Evolutionary conservation across 345 rosid species (phyloP), one percentile per base, ranked within the genome.

Genomic region (Eucalyptus erythrocorys): DNA sequence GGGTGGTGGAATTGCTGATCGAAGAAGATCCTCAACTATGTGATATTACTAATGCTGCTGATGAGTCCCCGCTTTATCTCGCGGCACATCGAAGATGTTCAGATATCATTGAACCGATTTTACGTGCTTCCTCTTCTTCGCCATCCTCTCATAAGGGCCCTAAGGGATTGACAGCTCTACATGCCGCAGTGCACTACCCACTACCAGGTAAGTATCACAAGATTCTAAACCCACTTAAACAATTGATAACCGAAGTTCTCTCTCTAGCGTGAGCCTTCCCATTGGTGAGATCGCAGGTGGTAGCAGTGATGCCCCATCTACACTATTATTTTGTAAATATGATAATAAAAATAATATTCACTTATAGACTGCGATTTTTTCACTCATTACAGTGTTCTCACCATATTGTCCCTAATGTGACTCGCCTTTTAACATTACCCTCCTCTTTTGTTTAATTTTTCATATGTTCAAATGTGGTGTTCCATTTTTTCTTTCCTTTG

Each of bases 111-210:
- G 32, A 27, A n/a, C n/a, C 5, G 12, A 59, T 59, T 59, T 59
- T 59, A 59, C 2, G 7, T 12, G 66, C 66, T 59, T 59, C 7
- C 66, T 27, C 66, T 4, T 27, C 66, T 4, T 27, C 7, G 66
- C 12, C 66, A 59, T 27, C 15, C 32, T 5, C 66, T 59, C 7
- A 26, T 59, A 59, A 59, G 15, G 66, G 66, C 66, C 66, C 66
- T 27, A 59, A 27, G 15, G 66, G 66, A 5, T 1, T 12, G 7
- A 59, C 66, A 59, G 32, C 66, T 59, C 13, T 27, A 7, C 66
- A 59, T 27, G 66, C 66, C 0, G n/a, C 66, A 27, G 2, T 59
- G 15, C 3, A 0, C 4, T 10, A 1, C 34, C 3, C 7, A 30
- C 8, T 1, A 13, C 16, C 34, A 12, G 13, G 68, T 61, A 61